Evolutionary conservation across 805 yeast species (phyloP).

Genomic region (Pichia eremophila): DNA sequence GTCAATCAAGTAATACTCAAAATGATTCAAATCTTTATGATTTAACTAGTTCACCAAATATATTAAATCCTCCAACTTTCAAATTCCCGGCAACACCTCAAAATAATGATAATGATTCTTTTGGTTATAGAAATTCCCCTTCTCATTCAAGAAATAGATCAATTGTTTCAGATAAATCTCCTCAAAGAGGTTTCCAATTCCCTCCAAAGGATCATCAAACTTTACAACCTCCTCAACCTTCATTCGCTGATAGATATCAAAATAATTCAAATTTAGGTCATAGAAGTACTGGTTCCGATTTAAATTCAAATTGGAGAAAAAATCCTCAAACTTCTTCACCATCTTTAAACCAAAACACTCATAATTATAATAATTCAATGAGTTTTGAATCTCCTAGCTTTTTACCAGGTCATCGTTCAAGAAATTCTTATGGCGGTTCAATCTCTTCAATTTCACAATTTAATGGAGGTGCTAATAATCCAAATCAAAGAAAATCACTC

Average conservation of each 20-base stretch:
- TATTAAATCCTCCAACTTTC: conserved; percentile 30
- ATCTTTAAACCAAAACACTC: conserved; percentile 9
- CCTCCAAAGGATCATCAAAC: conserved; percentile 37
- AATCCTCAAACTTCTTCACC: conserved; percentile 24
- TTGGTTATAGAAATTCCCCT: conserved; percentile 3
- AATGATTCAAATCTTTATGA: conserved; percentile 1
- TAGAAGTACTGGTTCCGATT: conserved; percentile 33
- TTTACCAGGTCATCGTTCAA: conserved; percentile 60
- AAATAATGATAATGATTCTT: conserved; percentile 7
- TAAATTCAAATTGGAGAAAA: conserved; percentile 58
- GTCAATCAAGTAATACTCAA: neutral
- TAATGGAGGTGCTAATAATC: conserved; percentile 14
- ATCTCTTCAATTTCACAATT: conserved; percentile 39
- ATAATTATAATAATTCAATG: neutral
- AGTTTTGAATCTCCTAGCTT: conserved; percentile 29
- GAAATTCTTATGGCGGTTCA: conserved; percentile 64
- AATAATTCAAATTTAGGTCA: conserved; percentile 19
- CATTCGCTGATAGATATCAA: conserved; percentile 30
- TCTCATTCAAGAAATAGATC: conserved; percentile 23
- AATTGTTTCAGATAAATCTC: conserved; percentile 27
- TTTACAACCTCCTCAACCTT: conserved; percentile 47
- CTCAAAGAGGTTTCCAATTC: conserved; percentile 50
- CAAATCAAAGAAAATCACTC: conserved; percentile 57
- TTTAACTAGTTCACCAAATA: conserved; percentile 10
- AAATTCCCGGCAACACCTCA: conserved; percentile 43